Evolutionary conservation across 2,329 filamentous ascomycete genomes (phyloP), one percentile per base, ranked within the genome.

Genomic region (Aspergillus aculeatus): DNA sequence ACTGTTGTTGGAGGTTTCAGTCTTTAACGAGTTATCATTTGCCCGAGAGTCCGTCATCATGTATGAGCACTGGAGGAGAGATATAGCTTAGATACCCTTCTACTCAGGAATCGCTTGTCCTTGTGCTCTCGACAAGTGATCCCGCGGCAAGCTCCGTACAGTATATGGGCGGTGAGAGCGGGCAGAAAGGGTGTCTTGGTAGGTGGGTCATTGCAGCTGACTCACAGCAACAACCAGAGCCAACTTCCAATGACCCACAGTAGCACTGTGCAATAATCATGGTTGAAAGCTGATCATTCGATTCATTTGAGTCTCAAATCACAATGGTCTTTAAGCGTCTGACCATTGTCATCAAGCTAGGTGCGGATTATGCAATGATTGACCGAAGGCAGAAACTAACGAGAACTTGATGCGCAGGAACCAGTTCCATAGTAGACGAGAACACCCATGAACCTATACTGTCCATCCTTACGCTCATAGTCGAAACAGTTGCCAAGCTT

Each of bases 381-480:
- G 14, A 53, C 41, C n/a, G 41, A 41, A 31, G 38, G n/a, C 50
- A 47, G 51, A 56, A 53, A 26, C 61, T 68, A 60, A 71, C 60
- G 50, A 47, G 31, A 56, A 21, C n/a, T 52, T 64, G 59, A 64
- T 47, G 53, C 60, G 62, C 68, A 99, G 95, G 95, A 69, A 98
- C 95, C 50, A 97, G 92, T 77, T 98, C 95, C n/a, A 98, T 99
- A 68, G 93, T 99, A 65, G 92, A 98, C 78, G 95, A 99, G 75
- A 90, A 88, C 73, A 96, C 91, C 23, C 95, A 96, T 78, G 91
- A 97, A 73, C 95, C 95, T 3, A 85, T 97, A 38, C 84, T 99
- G 44, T 95, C 93, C 4, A 96, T 92, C 67, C 82, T 99, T 58
- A 93, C 90, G 62, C 82, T 94, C 61, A 97, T 99, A 66, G 95